Evolutionary conservation across 371 early-diverging fungal genomes (phyloP).

Genomic region (Chytridium lagenaria): DNA sequence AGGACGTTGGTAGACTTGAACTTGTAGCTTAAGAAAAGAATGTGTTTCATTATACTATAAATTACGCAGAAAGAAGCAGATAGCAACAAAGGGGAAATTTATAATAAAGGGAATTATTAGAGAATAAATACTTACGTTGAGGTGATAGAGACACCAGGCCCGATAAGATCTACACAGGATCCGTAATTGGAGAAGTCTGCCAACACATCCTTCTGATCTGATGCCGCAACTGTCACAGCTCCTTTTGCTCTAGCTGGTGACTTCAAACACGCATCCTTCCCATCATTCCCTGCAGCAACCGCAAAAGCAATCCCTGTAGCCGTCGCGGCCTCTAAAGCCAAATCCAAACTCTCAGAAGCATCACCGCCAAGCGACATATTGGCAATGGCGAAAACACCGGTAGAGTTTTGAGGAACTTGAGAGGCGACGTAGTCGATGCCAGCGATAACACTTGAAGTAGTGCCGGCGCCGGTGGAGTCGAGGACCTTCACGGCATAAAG

Average conservation of each 20-base stretch:
- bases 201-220: constrained; percentile 59
- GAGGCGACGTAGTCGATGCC: constrained; percentile 39
- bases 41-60: background rate
- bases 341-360: constrained; percentile 29
- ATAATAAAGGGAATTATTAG: background rate
- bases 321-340: constrained; percentile 26
- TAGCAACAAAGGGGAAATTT: background rate
- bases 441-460: constrained; percentile 31
- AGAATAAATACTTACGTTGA: constrained; percentile 18
- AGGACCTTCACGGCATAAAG: constrained; percentile 69
- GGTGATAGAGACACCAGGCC: constrained; percentile 42
- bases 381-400: constrained; percentile 28
- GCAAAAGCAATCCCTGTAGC: constrained; percentile 29
- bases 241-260: constrained; percentile 53
- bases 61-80: background rate
- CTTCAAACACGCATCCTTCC: constrained; percentile 64
- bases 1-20: too few relatives aligned
- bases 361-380: constrained; percentile 54
- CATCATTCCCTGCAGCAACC: constrained; percentile 52
- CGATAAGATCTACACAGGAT: constrained; percentile 70
- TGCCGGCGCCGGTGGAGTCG: constrained; percentile 40
- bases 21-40: constrained; percentile 34
- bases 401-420: background rate
- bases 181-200: constrained; percentile 78
- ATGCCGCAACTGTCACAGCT: constrained; percentile 65